Base-by-base conservation (phyloP, 139 green algal genomes). In the Chlorella sp. region DNA sequence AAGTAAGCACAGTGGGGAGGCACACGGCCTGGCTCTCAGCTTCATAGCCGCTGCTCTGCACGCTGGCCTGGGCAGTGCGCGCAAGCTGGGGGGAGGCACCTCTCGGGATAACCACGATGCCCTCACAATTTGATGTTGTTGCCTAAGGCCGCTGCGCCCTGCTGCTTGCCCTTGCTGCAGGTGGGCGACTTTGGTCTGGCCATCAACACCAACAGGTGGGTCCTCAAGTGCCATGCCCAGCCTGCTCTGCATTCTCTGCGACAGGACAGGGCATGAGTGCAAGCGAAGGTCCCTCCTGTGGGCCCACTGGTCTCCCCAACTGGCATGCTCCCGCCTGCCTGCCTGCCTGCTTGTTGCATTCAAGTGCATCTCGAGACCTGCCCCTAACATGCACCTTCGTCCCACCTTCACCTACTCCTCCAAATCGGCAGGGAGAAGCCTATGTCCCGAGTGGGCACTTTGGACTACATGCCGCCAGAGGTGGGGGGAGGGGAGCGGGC, bases 171-270 rank as follows among this genome's bases (percentile, higher is more conserved):
- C 21, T 16, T 71, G 64, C 26, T 28, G 34, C n/a, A 86, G 80
- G 69, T 88, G 32, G 85, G 85, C 9, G 96, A 98, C 88, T 97
- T 98, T 91, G 96, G 95, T 30, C 89, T 97, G 68, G 91, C 92
- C 34, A 96, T 97, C 78, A 83, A 95, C 75, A 76, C 85, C 9
- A 87, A 3, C 68, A 81, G 85, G 85, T 88, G 68, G 32, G 81
- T 11, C 21, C 9, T 32, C 5, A 36, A 15, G 4, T 5, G 4
- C 32, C 15, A 39, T 80, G 9, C 7, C 21, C 64, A 28, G n/a
- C 5, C 34, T 30, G 76, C 1, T 57, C 18, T 32, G 14, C 76
- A 81, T 15, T 5, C 15, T 18, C n/a, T 64, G 40, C 78, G 11
- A n/a, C 37, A 61, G 39, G 78, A 71, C 64, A 71, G 64, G 64